Percentiles rank a stretch among this genome's conserved stretches.
phyloP scores from a whole-genome alignment of 1,139 yeast genomes.

The Pichia sp. region DNA sequence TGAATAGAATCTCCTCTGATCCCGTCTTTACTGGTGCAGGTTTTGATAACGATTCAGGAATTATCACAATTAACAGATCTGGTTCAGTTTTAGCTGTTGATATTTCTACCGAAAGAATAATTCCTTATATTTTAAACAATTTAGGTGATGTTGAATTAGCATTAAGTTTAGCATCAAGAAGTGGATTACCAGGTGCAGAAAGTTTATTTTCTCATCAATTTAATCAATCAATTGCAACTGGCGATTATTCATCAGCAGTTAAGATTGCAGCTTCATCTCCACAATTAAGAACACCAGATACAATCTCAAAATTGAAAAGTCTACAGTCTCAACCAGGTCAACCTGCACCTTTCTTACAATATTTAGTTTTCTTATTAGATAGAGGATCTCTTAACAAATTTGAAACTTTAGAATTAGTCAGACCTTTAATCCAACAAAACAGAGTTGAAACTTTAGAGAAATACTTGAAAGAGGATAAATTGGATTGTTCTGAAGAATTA shows the following conservation, averaged over 20 bases:
- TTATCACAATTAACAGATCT: constrained; percentile 86
- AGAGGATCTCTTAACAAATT: constrained; percentile 89
- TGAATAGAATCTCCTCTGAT: constrained; percentile 94
- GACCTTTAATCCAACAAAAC: constrained; percentile 93
- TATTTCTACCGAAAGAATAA: constrained; percentile 74
- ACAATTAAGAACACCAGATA: constrained; percentile 88
- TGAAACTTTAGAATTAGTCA: constrained; percentile 92
- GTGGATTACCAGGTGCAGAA: constrained; percentile 97
- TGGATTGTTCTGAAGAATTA: constrained; percentile 89
- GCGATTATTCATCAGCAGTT: constrained; percentile 90
- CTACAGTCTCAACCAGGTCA: constrained; percentile 96
- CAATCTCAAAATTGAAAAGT: constrained; percentile 86
- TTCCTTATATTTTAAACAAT: constrained; percentile 85
- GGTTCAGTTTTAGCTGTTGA: constrained; percentile 96
- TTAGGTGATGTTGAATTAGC: constrained; percentile 85
- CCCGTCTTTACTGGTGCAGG: constrained; percentile 88
- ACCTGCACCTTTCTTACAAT: constrained; percentile 88
- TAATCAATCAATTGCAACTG: constrained; percentile 74
- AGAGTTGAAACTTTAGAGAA: constrained; percentile 91
- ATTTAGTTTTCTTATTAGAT: constrained; percentile 86
- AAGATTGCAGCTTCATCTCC: constrained; percentile 96
- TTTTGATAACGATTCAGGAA: constrained; percentile 72
- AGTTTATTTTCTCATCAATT: constrained; percentile 87
- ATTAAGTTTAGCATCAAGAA: constrained; percentile 83
- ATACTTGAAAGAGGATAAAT: constrained; percentile 93